A percentile compares a stretch with the other conserved stretches of the same genome.
These are phyloP conservation scores for Ceratobasidium sp. DNA, from an alignment of 1,284 basidiomycete genomes.

Conservation along the genomic window DNA sequence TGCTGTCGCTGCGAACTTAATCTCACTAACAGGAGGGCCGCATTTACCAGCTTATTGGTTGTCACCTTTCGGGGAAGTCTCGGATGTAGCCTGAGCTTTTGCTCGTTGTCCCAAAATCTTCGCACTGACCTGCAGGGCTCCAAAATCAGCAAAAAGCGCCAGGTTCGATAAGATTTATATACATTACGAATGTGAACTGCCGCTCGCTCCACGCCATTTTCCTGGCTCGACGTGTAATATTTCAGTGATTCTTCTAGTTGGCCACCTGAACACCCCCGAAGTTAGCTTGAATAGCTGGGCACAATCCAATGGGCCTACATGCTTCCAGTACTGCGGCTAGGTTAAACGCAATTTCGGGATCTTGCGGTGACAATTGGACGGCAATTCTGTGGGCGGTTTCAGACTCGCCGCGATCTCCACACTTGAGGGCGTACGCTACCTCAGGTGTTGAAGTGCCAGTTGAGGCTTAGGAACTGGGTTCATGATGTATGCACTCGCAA, in stretches of 20 bases:
- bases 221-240: conserved; percentile 81
- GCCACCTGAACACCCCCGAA: conserved; percentile 64
- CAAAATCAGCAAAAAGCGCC: conserved; percentile 43
- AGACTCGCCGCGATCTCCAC: conserved; percentile 48
- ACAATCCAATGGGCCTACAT: conserved; percentile 63
- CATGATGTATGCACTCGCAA: conserved; percentile 94
- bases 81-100: conserved; percentile 19
- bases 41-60: conserved; percentile 6
- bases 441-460: conserved; percentile 88
- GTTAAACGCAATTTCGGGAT: conserved; percentile 95
- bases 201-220: conserved; percentile 84
- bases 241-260: conserved; percentile 81
- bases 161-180: conserved; percentile 43
- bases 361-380: conserved; percentile 85
- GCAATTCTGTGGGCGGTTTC: conserved; percentile 70
- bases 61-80: background rate
- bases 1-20: background rate
- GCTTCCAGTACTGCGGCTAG: conserved; percentile 91
- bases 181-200: conserved; percentile 86
- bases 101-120: conserved; percentile 73
- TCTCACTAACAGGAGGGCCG: background rate
- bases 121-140: conserved; percentile 70
- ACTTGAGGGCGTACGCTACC: conserved; percentile 62
- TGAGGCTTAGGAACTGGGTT: conserved; percentile 86
- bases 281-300: conserved; percentile 51